These are phyloP conservation scores for Inga oerstediana DNA, from an alignment of 306 rosid species.

Conservation along the genomic window DNA sequence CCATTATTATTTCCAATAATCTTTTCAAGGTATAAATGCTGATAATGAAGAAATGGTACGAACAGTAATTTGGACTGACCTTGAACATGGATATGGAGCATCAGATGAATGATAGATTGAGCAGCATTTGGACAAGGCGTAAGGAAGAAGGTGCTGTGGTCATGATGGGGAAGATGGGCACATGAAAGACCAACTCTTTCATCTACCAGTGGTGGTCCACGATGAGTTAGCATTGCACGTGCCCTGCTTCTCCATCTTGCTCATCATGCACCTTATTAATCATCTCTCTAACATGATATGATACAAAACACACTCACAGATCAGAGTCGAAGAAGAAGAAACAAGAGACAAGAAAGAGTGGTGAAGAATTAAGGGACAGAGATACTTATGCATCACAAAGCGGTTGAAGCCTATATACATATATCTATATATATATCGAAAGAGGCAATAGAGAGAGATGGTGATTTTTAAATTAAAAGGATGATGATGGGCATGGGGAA, in stretches of 20 bases:
- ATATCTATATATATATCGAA: slow-evolving; percentile 46
- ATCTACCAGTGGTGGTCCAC: slow-evolving; percentile 10
- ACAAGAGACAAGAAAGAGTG: background rate
- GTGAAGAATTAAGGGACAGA: slow-evolving; percentile 34
- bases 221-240: slow-evolving; percentile 90
- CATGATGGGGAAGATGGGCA: slow-evolving; percentile 98
- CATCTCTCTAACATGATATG: slow-evolving; percentile 12
- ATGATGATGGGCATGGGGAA: slow-evolving; percentile 37
- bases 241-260: slow-evolving; percentile 99
- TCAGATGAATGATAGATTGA: background rate
- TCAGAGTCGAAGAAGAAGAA: too few species aligned
- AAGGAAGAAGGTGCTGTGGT: slow-evolving; percentile 55
- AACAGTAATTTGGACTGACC: slow-evolving; percentile 31
- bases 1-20: background rate
- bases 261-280: slow-evolving; percentile 60
- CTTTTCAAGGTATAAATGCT: slow-evolving; percentile 26
- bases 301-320: background rate
- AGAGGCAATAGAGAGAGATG: slow-evolving; percentile 37
- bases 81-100: slow-evolving; percentile 21
- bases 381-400: slow-evolving; percentile 38
- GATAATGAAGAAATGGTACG: slow-evolving; percentile 1
- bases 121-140: slow-evolving; percentile 14
- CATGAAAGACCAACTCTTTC: slow-evolving; percentile 81
- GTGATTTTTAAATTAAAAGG: slow-evolving; percentile 33
- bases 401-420: slow-evolving; percentile 28